Percentiles rank a stretch among this genome's conserved stretches.
Conservation (phyloP, 495 filamentous ascomycete species). For the Aspergillus ostianus region DNA sequence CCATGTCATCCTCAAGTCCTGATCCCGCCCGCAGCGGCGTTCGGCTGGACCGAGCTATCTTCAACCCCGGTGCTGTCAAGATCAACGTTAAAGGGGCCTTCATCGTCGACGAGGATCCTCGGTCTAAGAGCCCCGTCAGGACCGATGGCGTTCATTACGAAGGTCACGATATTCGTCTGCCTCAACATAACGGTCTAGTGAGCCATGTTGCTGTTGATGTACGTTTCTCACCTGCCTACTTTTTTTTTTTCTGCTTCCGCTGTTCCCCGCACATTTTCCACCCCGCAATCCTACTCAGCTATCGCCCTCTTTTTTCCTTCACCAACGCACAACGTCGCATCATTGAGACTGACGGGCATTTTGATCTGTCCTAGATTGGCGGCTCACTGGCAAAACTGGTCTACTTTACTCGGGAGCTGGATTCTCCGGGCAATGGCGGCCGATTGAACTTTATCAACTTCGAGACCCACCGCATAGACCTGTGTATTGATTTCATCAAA, state of each 20-base stretch:
- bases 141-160: conserved; percentile 69
- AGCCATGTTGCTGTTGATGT: conserved; percentile 97
- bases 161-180: conserved; percentile 89
- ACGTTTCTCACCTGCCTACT: conserved; percentile 35
- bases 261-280: conserved; percentile 33
- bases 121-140: conserved; percentile 44
- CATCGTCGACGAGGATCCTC: conserved; percentile 82
- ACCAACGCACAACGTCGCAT: neutral
- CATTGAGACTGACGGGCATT: conserved; percentile 24
- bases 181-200: conserved; percentile 87
- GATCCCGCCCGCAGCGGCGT: conserved; percentile 24
- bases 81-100: conserved; percentile 97
- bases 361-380: conserved; percentile 66
- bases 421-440: conserved; percentile 76
- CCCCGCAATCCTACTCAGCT: conserved; percentile 32
- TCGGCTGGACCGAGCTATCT: conserved; percentile 66
- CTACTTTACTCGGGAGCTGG: conserved; percentile 88
- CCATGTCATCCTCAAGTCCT: conserved; percentile 22
- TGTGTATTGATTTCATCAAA: conserved; percentile 86
- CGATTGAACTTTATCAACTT: conserved; percentile 93
- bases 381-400: conserved; percentile 94
- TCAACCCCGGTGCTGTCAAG: conserved; percentile 78
- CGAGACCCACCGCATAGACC: conserved; percentile 88
- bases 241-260: conserved; percentile 16
- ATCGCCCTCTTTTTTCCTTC: conserved; percentile 7